Conservation (phyloP, 257 asterid species). For the Mitragyna speciosa region DNA sequence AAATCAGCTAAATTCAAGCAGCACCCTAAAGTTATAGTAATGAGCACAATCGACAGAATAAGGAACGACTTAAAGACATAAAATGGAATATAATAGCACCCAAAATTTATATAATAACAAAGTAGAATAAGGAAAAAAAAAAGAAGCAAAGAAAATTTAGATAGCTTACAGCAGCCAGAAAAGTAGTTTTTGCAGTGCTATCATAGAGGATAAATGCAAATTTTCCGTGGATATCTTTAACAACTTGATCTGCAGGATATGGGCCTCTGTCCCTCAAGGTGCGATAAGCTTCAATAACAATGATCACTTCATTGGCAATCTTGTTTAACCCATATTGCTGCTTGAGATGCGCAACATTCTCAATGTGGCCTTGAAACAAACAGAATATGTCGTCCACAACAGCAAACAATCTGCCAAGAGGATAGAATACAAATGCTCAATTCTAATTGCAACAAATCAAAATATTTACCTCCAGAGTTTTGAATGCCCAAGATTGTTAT, state of each 20-base stretch:
- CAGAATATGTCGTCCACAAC: slow-evolving; percentile 92
- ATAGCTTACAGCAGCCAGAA: slow-evolving; percentile 70
- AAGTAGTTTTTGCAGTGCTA: slow-evolving; percentile 50
- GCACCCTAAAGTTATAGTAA: not conserved
- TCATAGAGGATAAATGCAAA: slow-evolving; percentile 79
- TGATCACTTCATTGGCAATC: slow-evolving; percentile 80
- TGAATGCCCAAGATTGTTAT: not conserved
- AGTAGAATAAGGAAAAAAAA: not conserved
- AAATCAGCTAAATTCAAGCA: slow-evolving; percentile 3
- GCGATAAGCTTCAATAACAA: slow-evolving; percentile 89
- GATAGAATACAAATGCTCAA: not conserved
- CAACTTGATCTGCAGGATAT: slow-evolving; percentile 92
- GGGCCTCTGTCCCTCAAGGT: slow-evolving; percentile 97
- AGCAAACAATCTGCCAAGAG: slow-evolving; percentile 57
- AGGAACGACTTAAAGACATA: not conserved
- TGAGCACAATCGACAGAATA: not conserved
- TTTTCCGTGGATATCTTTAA: slow-evolving; percentile 81
- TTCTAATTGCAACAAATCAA: slow-evolving; percentile 5
- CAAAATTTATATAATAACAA: not conserved
- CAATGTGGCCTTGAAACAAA: slow-evolving; percentile 89
- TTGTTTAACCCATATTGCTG: slow-evolving; percentile 92
- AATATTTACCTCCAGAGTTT: not conserved
- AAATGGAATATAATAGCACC: not conserved
- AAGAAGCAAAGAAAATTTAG: not conserved
- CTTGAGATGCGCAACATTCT: slow-evolving; percentile 84